Percentiles rank a stretch among this genome's conserved stretches.
These are phyloP conservation scores for Trichoderma gracile DNA, from an alignment of 2,329 filamentous ascomycete genomes.

Conservation along the genomic window DNA sequence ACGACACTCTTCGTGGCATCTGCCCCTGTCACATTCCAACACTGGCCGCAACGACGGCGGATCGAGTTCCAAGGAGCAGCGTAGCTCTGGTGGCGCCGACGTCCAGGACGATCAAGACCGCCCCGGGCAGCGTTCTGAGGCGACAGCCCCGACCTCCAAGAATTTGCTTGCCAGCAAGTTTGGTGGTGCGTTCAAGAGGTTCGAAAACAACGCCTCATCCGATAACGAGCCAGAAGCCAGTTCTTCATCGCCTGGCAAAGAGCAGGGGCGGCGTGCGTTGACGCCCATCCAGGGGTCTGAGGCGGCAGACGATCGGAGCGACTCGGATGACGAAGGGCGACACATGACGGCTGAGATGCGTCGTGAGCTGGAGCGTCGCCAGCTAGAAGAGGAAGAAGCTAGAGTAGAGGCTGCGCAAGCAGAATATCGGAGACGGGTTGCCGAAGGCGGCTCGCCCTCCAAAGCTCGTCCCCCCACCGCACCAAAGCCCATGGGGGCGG, in stretches of 20 bases:
- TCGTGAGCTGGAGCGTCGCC: slow-evolving; percentile 81
- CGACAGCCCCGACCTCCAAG: slow-evolving; percentile 73
- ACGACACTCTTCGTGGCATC: slow-evolving; percentile 30
- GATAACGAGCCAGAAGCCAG: slow-evolving; percentile 34
- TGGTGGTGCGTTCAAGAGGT: slow-evolving; percentile 89
- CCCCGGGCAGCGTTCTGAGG: slow-evolving; percentile 68
- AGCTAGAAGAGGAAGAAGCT: slow-evolving; percentile 82
- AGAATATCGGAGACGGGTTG: slow-evolving; percentile 78
- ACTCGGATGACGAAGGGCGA: slow-evolving; percentile 63
- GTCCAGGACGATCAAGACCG: slow-evolving; percentile 55
- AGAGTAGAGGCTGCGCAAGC: slow-evolving; percentile 86
- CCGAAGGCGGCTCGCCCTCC: slow-evolving; percentile 46
- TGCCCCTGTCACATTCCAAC: slow-evolving; percentile 46
- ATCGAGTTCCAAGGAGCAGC: slow-evolving; percentile 66
- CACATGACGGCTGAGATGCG: slow-evolving; percentile 83
- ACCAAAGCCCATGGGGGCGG: slow-evolving; percentile 58
- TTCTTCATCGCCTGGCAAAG: slow-evolving; percentile 53
- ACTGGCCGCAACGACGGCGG: slow-evolving; percentile 35
- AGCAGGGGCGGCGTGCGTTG: slow-evolving; percentile 51
- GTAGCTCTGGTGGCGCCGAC: slow-evolving; percentile 69
- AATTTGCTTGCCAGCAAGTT: slow-evolving; percentile 85
- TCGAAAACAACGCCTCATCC: slow-evolving; percentile 61
- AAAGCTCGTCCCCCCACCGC: slow-evolving; percentile 41
- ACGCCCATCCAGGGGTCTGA: slow-evolving; percentile 78
- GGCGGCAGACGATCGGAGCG: slow-evolving; percentile 58